A percentile compares a stretch with the other conserved stretches of the same genome.
Evolutionary conservation across 1,284 basidiomycete species (phyloP).

Genomic region (Heliocybe sulcata): DNA sequence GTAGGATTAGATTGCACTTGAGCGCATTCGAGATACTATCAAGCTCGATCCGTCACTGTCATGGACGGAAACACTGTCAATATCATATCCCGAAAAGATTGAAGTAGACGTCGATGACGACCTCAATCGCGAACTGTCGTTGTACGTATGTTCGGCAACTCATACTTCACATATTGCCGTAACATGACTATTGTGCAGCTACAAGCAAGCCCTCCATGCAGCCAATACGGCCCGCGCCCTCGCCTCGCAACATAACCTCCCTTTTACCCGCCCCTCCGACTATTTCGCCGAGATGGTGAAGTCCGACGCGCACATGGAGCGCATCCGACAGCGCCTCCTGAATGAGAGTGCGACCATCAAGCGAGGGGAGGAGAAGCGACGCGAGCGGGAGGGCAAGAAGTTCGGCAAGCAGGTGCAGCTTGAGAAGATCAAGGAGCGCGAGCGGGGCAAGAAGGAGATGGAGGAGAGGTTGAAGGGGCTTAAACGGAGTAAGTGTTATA

Average conservation of each 20-base stretch:
- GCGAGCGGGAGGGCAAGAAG: conserved; percentile 94
- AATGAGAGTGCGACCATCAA: conserved; percentile 90
- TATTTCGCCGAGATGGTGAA: conserved; percentile 99
- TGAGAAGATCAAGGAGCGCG: conserved; percentile 78
- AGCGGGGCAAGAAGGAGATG: conserved; percentile 74
- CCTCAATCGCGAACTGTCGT: conserved; percentile 89
- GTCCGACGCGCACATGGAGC: conserved; percentile 96
- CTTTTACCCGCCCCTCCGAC: conserved; percentile 90
- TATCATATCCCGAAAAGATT: conserved; percentile 70
- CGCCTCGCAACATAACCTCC: conserved; percentile 68
- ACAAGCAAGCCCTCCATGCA: conserved; percentile 89
- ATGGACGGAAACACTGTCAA: conserved; percentile 81
- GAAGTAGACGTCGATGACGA: conserved; percentile 84
- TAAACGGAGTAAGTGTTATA: conserved; percentile 70
- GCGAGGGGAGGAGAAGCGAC: conserved; percentile 86
- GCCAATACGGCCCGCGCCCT: conserved; percentile 72
- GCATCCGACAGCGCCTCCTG: conserved; percentile 85
- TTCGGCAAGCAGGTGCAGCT: conserved; percentile 95
- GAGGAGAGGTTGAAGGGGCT: conserved; percentile 78
- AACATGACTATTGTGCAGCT: conserved; percentile 40
- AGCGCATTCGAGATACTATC: conserved; percentile 75
- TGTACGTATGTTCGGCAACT: conserved; percentile 49
- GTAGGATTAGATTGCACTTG: conserved; percentile 62
- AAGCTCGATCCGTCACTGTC: conserved; percentile 69
- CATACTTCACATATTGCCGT: background rate